Base-by-base conservation (phyloP, 2,329 filamentous ascomycete genomes). In the Pseudogymnoascus sp. region DNA sequence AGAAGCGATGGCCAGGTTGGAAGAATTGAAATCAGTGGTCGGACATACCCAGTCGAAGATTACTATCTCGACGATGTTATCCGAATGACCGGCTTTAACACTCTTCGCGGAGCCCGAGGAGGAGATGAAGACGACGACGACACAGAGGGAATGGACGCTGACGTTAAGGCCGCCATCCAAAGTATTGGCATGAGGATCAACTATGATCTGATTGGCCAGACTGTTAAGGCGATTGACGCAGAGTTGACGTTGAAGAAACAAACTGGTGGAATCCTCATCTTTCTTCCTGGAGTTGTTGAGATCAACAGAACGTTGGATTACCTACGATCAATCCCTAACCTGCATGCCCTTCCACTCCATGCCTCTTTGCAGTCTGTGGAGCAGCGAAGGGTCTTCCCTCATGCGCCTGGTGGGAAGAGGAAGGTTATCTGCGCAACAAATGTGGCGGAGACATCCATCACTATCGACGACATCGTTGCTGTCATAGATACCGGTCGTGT, bases 401-500 rank as follows among this genome's bases (percentile, higher is more conserved):
- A 80, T 12, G 77, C 94, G 4, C 92, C 93, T 0, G 73, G 77
- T 2, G 91, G 91, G 0, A 92, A 90, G 74, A 83, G 94, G 35
- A 99, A 99, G 74, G 84, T 99, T 11, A 89, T 99, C 34, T 90
- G 93, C 6, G 90, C 94, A 1, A 99, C 94, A 47, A 99, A 99
- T 69, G 93, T 99, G 2, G 94, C 94, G 1, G 94, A 99, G 73
- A 99, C 94, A 0, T 97, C 94, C 2, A 97, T 99, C 72, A 99
- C 94, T 0, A 99, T 99, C 63, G 92, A 97, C 70, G 94, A 99
- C 70, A 90, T 99, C 60, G 89, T 97, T 2, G 93, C 90, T 2
- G 94, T 99, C 50, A 93, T 99, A 65, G 94, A 99, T 72, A 94
- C 89, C 9, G 94, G 94, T 28, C 87, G 91, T 60, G 94, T 99